Percentiles rank a stretch among this genome's conserved stretches.
Conservation (phyloP, 1,139 yeast genomes). For the Saccharomyces hybrid region DNA sequence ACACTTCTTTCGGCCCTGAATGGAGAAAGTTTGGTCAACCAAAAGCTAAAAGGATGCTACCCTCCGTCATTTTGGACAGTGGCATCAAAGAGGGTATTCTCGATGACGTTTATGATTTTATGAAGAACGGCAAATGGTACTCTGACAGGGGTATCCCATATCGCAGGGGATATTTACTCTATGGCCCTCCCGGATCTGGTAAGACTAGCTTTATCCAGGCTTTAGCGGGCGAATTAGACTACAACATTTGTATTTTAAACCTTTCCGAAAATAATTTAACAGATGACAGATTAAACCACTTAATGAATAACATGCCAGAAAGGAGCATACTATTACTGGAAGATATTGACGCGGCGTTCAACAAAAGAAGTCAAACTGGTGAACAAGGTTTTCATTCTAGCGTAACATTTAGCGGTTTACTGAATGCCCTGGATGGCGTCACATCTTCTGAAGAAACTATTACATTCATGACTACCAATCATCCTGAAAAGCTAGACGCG, state of each 20-base stretch:
- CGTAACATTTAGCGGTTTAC: slow-evolving; percentile 88
- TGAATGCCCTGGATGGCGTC: slow-evolving; percentile 96
- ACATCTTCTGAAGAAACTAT: slow-evolving; percentile 95
- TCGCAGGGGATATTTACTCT: slow-evolving; percentile 84
- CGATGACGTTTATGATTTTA: slow-evolving; percentile 70
- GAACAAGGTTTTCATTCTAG: slow-evolving; percentile 77
- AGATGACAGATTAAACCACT: slow-evolving; percentile 86
- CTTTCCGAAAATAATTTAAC: slow-evolving; percentile 85
- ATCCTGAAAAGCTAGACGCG: slow-evolving; percentile 85
- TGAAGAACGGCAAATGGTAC: slow-evolving; percentile 82
- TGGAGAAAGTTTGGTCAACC: slow-evolving; percentile 99
- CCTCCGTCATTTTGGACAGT: slow-evolving; percentile 76
- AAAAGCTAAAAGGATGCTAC: slow-evolving; percentile 72
- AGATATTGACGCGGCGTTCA: slow-evolving; percentile 95
- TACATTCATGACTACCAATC: slow-evolving; percentile 97
- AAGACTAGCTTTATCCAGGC: slow-evolving; percentile 95
- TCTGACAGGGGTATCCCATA: slow-evolving; percentile 94
- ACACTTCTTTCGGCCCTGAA: slow-evolving; percentile 95
- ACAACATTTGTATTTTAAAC: slow-evolving; percentile 87
- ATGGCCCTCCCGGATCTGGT: slow-evolving; percentile 98
- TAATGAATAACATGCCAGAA: slow-evolving; percentile 94
- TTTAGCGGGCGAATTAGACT: slow-evolving; percentile 90
- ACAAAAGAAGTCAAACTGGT: slow-evolving; percentile 64
- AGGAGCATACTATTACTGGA: slow-evolving; percentile 77
- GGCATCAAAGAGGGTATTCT: slow-evolving; percentile 62